Base-by-base conservation (phyloP, 2,329 filamentous ascomycete species). In the Cordyceps cateniannulata region DNA sequence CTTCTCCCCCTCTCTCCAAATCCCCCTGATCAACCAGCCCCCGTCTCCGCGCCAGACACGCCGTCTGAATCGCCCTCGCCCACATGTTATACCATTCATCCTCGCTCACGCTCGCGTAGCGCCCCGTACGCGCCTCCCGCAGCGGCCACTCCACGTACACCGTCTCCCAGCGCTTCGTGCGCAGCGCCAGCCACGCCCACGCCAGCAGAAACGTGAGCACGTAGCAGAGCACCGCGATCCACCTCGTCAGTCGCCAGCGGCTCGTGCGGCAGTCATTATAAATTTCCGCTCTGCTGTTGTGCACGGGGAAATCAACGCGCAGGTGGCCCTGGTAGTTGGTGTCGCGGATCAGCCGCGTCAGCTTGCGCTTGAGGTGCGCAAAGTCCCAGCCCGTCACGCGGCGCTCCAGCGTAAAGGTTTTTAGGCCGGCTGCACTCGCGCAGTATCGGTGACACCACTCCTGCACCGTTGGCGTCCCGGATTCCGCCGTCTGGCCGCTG, bases 381-480 rank as follows among this genome's bases (percentile, higher is more conserved):
- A 81, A 77, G 68, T 91, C 83, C 69, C 89, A 82, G 24, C 88
- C 87, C 0, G 77, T 71, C 53, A 91, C 76, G 35, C 73, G 73
- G 9, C 83, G 77, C 64, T 75, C 73, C 22, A 87, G 72, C 1
- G 72, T 68, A 64, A 88, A 84, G 49, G 72, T 77, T 68, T 87
- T 87, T 38, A 90, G 76, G 9, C 76, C 75, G 1, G 83, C 77
- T 24, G 77, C 75, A 64, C 81, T 84, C 2, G 81, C 81, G 66
- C 84, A 86, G 73, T 85, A 93, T 44, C 81, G 80, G 62, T 87
- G 82, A 66, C 87, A 90, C 88, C 89, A 92, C 62, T 86, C 81
- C 9, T 69, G 63, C 48, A 74, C 66, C n/a, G 65, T 63, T 0
- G 73, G 72, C 3, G 65, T 67, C 22, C 71, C 72, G n/a, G 66